Base-by-base conservation (phyloP, 129 eudicot genomes). In the Pseudognaphalium luteoalbum region DNA sequence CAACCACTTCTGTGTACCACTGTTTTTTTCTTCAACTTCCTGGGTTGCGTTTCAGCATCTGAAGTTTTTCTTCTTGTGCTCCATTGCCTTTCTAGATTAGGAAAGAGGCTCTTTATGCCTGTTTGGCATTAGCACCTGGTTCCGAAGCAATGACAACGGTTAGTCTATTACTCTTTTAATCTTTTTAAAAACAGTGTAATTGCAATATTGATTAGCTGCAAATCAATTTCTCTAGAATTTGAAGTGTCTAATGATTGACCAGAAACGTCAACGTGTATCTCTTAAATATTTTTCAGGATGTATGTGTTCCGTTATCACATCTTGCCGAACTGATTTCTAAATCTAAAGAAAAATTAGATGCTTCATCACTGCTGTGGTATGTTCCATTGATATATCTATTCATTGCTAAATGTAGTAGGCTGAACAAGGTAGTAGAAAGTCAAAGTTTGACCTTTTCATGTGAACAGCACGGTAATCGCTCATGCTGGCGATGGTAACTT, bases 401-500 rank as follows among this genome's bases (percentile, higher is more conserved):
- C 28, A 42, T 76, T 37, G 4, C 2, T 10, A 44, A 3, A 44
- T 44, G 15, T 44, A 44, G 17, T 56, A n/a, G 25, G 61, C 19
- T 56, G 28, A 12, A 56, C 1, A 56, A 19, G 28, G 50, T 3
- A 33, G 1, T 33, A 2, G 22, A 56, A 19, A 34, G 59, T 56
- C 42, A 58, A 58, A 57, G 50, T 66, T 20, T 78, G 68, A 77
- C 28, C 32, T 44, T 15, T 69, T 77, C 17, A 37, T 66, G 35
- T 72, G 61, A 68, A 79, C 91, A 93, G 99, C 91, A 87, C 84
- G 5, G 93, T 91, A 72, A 77, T 94, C 73, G 99, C 99, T 81
- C 99, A 94, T 89, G 99, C 99, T 54, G 99, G 99, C 25, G 99
- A 94, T 66, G 99, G 99, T 42, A 94, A 91, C 85, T 94, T 94